A percentile compares a stretch with the other conserved stretches of the same genome.
Conservation (phyloP, 768 basidiomycete genomes). For the Boletus fagicola region DNA sequence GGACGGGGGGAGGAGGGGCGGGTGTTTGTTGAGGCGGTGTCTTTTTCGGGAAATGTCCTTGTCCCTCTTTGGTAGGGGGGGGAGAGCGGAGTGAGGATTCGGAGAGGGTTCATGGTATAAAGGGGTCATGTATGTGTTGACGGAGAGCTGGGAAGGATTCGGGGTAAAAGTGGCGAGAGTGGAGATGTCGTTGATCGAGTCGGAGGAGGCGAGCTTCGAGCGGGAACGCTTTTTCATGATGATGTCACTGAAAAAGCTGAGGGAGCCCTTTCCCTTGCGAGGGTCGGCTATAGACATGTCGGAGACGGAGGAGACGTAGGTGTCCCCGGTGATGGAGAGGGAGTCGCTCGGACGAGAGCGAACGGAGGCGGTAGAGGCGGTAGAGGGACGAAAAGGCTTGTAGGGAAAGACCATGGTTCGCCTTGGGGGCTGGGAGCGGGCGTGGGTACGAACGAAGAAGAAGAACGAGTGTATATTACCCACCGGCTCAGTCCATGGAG, state of each 20-base stretch:
- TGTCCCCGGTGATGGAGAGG: slow-evolving; percentile 27
- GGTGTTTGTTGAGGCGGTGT: slow-evolving; percentile 25
- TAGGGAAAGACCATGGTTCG: slow-evolving; percentile 27
- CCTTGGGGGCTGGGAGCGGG: slow-evolving; percentile 11
- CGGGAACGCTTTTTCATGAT: slow-evolving; percentile 42
- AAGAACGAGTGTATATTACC: neutral
- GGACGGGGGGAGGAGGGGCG: slow-evolving; percentile 12
- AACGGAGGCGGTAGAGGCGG: slow-evolving; percentile 34
- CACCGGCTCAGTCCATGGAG: slow-evolving; percentile 23
- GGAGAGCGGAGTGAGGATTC: slow-evolving; percentile 8
- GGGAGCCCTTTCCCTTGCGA: slow-evolving; percentile 50
- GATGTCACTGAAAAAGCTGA: slow-evolving; percentile 40
- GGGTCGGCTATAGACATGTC: slow-evolving; percentile 37
- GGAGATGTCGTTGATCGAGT: slow-evolving; percentile 27
- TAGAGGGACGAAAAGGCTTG: slow-evolving; percentile 33
- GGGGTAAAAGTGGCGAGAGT: slow-evolving; percentile 41
- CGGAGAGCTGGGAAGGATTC: slow-evolving; percentile 31
- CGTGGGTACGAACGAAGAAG: slow-evolving; percentile 9
- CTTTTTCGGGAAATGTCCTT: slow-evolving; percentile 19
- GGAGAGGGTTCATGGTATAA: neutral
- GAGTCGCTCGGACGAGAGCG: slow-evolving; percentile 32
- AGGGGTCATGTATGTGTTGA: slow-evolving; percentile 20
- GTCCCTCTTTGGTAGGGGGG: slow-evolving; percentile 29
- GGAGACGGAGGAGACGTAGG: slow-evolving; percentile 30
- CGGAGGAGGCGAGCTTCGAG: slow-evolving; percentile 40